phyloP scores from a whole-genome alignment of 192 early-diverging fungal species.

The Phlyctochytrium planicorne region DNA sequence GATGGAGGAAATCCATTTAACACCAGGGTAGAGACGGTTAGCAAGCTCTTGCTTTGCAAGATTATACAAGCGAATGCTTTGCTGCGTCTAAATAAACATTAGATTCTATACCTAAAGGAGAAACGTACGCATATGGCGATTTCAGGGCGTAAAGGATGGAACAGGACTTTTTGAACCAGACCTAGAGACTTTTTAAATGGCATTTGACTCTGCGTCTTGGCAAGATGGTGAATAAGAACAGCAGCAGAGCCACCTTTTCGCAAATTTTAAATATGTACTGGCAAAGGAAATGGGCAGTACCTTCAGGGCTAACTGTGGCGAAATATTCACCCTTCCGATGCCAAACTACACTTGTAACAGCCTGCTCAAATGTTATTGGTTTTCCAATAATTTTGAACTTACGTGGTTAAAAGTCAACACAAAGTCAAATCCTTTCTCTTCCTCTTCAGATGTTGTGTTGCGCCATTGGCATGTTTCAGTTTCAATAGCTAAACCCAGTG shows the following conservation, averaged over 20 bases:
- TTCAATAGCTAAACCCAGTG: too few species aligned
- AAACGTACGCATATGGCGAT: constrained; percentile 81
- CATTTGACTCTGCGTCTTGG: constrained; percentile 81
- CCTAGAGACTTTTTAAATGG: constrained; percentile 92
- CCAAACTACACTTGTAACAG: constrained; percentile 83
- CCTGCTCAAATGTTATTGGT: too few species aligned
- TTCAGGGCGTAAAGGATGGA: constrained; percentile 91
- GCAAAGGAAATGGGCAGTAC: constrained; percentile 31
- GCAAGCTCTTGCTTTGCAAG: constrained; percentile 81
- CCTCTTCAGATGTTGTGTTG: too few species aligned
- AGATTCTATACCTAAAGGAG: constrained; percentile 12
- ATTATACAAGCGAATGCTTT: constrained; percentile 91
- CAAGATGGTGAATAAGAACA: constrained; percentile 92
- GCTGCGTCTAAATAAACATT: constrained; percentile 72
- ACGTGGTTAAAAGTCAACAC: too few species aligned
- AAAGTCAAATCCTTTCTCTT: too few species aligned
- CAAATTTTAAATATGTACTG: not conserved
- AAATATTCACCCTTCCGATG: constrained; percentile 97
- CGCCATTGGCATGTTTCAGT: too few species aligned
- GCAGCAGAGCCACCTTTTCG: constrained; percentile 51
- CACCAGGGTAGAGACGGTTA: constrained; percentile 80
- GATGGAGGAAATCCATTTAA: constrained; percentile 94
- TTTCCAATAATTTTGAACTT: too few species aligned
- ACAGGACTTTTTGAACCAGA: constrained; percentile 79
- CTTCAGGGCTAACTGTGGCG: constrained; percentile 80